Evolutionary conservation across 805 yeast species (phyloP).

Genomic region (Candida easanensis): DNA sequence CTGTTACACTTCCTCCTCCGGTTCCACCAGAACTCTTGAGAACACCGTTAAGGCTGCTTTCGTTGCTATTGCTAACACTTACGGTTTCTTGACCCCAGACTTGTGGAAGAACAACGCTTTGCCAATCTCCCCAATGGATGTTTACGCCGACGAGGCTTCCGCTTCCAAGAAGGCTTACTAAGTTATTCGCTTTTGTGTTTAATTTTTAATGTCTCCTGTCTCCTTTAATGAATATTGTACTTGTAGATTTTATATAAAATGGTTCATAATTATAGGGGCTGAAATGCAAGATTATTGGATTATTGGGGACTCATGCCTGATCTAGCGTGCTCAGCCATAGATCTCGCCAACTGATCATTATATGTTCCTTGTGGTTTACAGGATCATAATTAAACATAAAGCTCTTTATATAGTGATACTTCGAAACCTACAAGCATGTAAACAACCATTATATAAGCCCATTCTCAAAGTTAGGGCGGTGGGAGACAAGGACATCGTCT

Average conservation of each 20-base stretch:
- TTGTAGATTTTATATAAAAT: neutral
- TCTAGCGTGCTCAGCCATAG: no score
- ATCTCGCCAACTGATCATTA: neutral
- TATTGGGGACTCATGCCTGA: no score
- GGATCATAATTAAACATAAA: neutral
- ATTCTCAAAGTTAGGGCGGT: slow-evolving; percentile 1
- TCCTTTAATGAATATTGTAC: neutral
- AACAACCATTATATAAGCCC: slow-evolving; percentile 7
- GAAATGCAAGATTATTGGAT: no score
- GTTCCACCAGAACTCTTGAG: slow-evolving; percentile 99
- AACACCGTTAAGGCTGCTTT: slow-evolving; percentile 99
- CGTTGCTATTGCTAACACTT: slow-evolving; percentile 99
- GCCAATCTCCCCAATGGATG: slow-evolving; percentile 91
- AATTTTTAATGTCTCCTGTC: slow-evolving; percentile 6
- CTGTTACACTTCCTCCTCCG: slow-evolving; percentile 97
- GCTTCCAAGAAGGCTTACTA: slow-evolving; percentile 52
- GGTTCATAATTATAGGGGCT: no score
- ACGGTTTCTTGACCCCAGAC: slow-evolving; percentile 99
- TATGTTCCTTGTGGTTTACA: neutral
- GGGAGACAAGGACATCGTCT: slow-evolving; percentile 3
- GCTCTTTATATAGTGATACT: no score
- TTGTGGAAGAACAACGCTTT: slow-evolving; percentile 88
- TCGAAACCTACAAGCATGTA: neutral
- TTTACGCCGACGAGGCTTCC: slow-evolving; percentile 83
- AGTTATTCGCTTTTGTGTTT: slow-evolving; percentile 11